These are phyloP conservation scores for Candida boidinii DNA, from an alignment of 805 yeast species.

Conservation along the genomic window DNA sequence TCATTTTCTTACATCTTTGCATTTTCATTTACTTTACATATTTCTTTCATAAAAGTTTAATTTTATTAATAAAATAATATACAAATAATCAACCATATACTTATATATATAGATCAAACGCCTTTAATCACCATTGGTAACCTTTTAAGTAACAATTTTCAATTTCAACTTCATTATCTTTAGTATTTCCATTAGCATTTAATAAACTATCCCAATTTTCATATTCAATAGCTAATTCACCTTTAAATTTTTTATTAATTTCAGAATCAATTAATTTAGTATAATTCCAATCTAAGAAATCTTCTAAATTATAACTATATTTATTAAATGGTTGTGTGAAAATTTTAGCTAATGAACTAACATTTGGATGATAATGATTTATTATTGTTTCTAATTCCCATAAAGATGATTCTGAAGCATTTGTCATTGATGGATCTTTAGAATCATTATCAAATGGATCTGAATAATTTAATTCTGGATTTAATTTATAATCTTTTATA, in stretches of 20 bases:
- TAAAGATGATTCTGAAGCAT: constrained; percentile 75
- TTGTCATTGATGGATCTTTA: constrained; percentile 65
- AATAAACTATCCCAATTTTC: constrained; percentile 41
- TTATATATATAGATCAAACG: not conserved
- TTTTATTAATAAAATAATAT: not conserved
- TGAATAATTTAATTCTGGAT: constrained; percentile 19
- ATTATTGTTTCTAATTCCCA: constrained; percentile 83
- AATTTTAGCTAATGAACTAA: constrained; percentile 83
- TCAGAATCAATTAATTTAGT: constrained; percentile 56
- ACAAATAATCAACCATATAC: not conserved
- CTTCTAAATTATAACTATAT: constrained; percentile 82
- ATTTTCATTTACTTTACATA: too few species aligned
- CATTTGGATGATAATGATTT: constrained; percentile 89
- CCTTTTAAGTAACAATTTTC: not conserved
- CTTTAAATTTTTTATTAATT: constrained; percentile 52
- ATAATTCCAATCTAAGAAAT: constrained; percentile 89
- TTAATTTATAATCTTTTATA: too few species aligned
- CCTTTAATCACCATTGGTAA: not conserved
- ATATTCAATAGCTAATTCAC: constrained; percentile 72
- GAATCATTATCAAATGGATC: constrained; percentile 68
- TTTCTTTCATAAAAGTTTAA: too few species aligned
- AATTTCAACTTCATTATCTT: constrained; percentile 10
- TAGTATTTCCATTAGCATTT: constrained; percentile 18
- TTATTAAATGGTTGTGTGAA: constrained; percentile 87
- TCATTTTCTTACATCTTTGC: too few species aligned